A percentile compares a stretch with the other conserved stretches of the same genome.
Conservation (phyloP, 2,329 filamentous ascomycete species). For the Elsinoe perseae region DNA sequence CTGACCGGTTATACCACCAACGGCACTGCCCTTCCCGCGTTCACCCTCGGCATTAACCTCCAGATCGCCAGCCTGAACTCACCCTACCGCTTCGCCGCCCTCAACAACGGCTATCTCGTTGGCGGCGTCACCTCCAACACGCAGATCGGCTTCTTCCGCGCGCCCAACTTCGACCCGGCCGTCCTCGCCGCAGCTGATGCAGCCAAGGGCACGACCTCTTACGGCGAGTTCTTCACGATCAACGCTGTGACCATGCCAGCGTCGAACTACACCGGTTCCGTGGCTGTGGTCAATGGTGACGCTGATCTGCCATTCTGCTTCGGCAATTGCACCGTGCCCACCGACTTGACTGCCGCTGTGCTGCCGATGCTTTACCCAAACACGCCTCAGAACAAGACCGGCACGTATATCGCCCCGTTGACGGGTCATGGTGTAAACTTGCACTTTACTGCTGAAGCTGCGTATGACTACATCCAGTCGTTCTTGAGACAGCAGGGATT, state of each 20-base stretch:
- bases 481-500: slow-evolving; percentile 21
- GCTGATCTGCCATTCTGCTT: slow-evolving; percentile 28
- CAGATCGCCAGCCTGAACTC: slow-evolving; percentile 25
- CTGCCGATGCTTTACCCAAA: slow-evolving; percentile 22
- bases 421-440: slow-evolving; percentile 29
- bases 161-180: slow-evolving; percentile 26
- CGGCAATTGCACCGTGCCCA: slow-evolving; percentile 27
- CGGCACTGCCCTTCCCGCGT: slow-evolving; percentile 21
- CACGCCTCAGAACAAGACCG: slow-evolving; percentile 19
- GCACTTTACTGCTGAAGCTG: slow-evolving; percentile 26
- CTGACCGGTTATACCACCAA: slow-evolving; percentile 33
- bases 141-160: slow-evolving; percentile 29
- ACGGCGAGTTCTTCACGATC: slow-evolving; percentile 28
- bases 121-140: slow-evolving; percentile 21
- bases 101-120: slow-evolving; percentile 27
- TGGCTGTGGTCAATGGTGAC: slow-evolving; percentile 27
- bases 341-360: slow-evolving; percentile 22
- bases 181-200: slow-evolving; percentile 25
- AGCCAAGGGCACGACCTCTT: slow-evolving; percentile 26
- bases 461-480: slow-evolving; percentile 24
- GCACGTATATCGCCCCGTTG: slow-evolving; percentile 22
- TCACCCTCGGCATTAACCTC: slow-evolving; percentile 25
- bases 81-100: slow-evolving; percentile 26
- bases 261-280: slow-evolving; percentile 23
- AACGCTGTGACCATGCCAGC: slow-evolving; percentile 19